Evolutionary conservation across 768 basidiomycete species (phyloP).

Genomic region (Lactarius pseudohatsudake): DNA sequence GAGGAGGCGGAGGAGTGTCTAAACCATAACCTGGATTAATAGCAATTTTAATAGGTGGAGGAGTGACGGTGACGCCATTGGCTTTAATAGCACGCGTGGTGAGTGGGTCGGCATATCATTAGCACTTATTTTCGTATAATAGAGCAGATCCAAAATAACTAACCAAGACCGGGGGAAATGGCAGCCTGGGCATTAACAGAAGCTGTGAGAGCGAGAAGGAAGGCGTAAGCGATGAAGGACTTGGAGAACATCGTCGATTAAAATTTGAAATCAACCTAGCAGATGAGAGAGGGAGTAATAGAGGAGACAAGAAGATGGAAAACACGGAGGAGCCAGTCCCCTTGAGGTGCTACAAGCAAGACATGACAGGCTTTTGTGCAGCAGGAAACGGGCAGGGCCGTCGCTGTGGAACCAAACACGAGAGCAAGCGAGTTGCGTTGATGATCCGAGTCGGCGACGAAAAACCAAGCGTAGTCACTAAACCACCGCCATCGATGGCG

Average conservation of each 20-base stretch:
- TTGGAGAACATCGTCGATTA: conserved; percentile 34
- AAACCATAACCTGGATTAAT: too few relatives aligned
- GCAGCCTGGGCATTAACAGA: conserved; percentile 44
- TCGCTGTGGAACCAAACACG: neutral
- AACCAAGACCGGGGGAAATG: neutral
- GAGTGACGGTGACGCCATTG: too few relatives aligned
- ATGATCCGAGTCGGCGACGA: neutral
- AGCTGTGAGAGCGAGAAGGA: conserved; percentile 39
- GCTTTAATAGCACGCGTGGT: too few relatives aligned
- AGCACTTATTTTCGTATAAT: too few relatives aligned
- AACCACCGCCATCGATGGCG: neutral
- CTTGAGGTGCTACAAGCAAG: neutral
- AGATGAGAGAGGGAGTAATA: neutral
- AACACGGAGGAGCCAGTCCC: conserved; percentile 13
- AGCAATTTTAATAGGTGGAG: too few relatives aligned
- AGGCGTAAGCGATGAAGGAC: conserved; percentile 33
- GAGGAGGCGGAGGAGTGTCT: too few relatives aligned
- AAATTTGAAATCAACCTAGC: neutral
- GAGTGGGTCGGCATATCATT: too few relatives aligned
- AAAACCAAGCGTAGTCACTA: too few relatives aligned
- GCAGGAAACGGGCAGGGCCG: neutral
- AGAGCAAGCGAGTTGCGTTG: neutral
- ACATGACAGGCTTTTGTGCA: conserved; percentile 9
- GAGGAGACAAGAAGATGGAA: neutral
- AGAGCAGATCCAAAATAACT: too few relatives aligned